These are phyloP conservation scores for Yamadazyma spencermartinsiae DNA, from an alignment of 1,139 yeast species.

Conservation along the genomic window DNA sequence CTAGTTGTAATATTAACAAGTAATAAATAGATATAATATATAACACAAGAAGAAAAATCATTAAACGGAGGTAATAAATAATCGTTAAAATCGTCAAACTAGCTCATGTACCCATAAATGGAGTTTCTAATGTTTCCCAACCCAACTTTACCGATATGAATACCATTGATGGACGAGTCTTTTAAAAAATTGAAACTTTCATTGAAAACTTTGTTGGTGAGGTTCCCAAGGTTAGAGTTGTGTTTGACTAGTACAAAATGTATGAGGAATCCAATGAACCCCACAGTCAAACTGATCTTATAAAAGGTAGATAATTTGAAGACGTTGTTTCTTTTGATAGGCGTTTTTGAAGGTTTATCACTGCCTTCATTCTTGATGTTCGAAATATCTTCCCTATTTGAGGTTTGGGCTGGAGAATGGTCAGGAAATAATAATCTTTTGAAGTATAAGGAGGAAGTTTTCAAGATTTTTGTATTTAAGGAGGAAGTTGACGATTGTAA, in stretches of 20 bases:
- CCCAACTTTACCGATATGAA: conserved; percentile 30
- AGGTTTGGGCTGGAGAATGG: neutral
- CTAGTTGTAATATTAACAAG: neutral
- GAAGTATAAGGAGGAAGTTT: conserved; percentile 34
- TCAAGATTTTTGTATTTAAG: conserved; percentile 27
- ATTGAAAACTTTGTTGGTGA: conserved; percentile 6
- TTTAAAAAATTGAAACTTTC: conserved; percentile 14
- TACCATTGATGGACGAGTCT: conserved; percentile 20
- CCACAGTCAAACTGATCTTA: conserved; percentile 40
- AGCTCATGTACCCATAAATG: conserved; percentile 18
- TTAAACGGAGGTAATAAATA: neutral
- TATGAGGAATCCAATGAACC: conserved; percentile 40
- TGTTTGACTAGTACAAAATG: conserved; percentile 35
- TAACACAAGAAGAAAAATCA: conserved; percentile 4
- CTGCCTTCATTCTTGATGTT: neutral
- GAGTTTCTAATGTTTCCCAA: conserved; percentile 32
- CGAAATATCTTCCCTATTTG: conserved; percentile 4
- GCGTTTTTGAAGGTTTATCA: conserved; percentile 4
- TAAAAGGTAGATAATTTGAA: conserved; percentile 22
- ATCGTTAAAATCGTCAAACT: neutral
- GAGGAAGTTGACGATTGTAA: conserved; percentile 35
- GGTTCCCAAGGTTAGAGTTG: neutral
- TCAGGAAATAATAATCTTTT: conserved; percentile 29
- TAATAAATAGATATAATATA: neutral
- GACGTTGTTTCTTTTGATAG: conserved; percentile 10